phyloP scores from a whole-genome alignment of 2,329 filamentous ascomycete genomes.

The Aspergillus terreus region DNA sequence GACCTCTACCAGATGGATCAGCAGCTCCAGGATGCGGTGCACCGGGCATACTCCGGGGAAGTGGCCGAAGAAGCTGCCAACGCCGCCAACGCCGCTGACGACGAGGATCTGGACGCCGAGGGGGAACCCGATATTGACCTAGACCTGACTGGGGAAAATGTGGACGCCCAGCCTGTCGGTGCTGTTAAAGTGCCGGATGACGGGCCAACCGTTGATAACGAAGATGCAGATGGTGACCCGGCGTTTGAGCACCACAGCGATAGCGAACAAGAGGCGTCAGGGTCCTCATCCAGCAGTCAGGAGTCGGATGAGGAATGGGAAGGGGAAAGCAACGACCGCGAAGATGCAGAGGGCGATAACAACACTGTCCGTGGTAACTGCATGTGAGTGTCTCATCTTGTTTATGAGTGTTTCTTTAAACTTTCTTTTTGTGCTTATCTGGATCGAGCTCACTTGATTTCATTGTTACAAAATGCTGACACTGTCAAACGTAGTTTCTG shows the following conservation, averaged over 20 bases:
- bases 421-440: background rate
- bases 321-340: constrained; percentile 45
- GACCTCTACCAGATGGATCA: constrained; percentile 40
- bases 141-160: constrained; percentile 37
- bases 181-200: constrained; percentile 35
- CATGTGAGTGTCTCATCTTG: constrained; percentile 50
- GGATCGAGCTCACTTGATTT: background rate
- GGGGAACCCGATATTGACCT: constrained; percentile 21
- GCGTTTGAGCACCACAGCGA: constrained; percentile 40
- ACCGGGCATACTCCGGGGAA: constrained; percentile 33
- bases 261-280: constrained; percentile 38
- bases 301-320: constrained; percentile 54
- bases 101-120: constrained; percentile 31
- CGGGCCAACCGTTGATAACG: constrained; percentile 27
- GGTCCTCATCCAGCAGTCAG: constrained; percentile 44
- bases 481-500: constrained; percentile 63
- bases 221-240: constrained; percentile 41
- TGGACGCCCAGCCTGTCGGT: constrained; percentile 39
- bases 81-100: constrained; percentile 25
- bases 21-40: constrained; percentile 36
- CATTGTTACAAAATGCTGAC: constrained; percentile 21
- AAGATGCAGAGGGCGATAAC: constrained; percentile 44
- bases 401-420: background rate
- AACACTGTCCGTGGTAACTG: constrained; percentile 55
- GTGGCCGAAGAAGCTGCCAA: constrained; percentile 24